A percentile compares a stretch with the other conserved stretches of the same genome.
phyloP scores from a whole-genome alignment of 768 basidiomycete species.

The Mycena sanguinolenta region DNA sequence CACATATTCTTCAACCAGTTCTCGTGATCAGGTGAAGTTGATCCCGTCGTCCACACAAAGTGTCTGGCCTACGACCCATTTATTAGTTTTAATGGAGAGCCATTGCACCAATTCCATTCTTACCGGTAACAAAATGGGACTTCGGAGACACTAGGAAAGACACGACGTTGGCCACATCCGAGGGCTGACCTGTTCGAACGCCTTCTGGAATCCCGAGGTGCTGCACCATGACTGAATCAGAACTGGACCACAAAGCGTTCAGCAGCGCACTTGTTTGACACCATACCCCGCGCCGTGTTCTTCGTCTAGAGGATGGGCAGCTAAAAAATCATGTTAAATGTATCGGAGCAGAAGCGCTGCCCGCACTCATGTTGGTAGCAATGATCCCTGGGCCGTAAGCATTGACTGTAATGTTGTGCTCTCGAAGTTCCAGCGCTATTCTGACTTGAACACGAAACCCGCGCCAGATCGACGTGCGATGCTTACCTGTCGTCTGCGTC shows the following conservation, averaged over 20 bases:
- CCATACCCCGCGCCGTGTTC: not conserved
- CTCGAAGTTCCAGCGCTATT: slow-evolving; percentile 49
- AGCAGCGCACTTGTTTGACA: slow-evolving; percentile 10
- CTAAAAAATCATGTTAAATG: not conserved
- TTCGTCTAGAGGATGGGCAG: not conserved
- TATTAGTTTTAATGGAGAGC: not conserved
- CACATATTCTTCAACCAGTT: no score
- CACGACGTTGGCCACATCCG: slow-evolving; percentile 40
- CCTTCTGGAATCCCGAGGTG: not conserved
- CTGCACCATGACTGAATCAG: not conserved
- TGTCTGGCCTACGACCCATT: slow-evolving; percentile 16
- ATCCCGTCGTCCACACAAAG: slow-evolving; percentile 25
- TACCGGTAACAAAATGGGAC: slow-evolving; percentile 43
- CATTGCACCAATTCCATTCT: not conserved
- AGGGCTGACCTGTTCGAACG: slow-evolving; percentile 29
- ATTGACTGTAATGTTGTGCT: slow-evolving; percentile 55
- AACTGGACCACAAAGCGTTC: not conserved
- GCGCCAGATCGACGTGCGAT: no score
- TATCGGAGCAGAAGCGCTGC: not conserved
- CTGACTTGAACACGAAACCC: no score
- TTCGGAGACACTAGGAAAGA: slow-evolving; percentile 45
- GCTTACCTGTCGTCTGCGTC: slow-evolving; percentile 54
- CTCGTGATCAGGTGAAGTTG: slow-evolving; percentile 13
- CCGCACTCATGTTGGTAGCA: slow-evolving; percentile 46
- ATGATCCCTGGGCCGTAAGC: slow-evolving; percentile 55